A percentile compares a stretch with the other conserved stretches of the same genome.
Conservation (phyloP, 2,329 filamentous ascomycete genomes). For the Colletotrichum camelliae region DNA sequence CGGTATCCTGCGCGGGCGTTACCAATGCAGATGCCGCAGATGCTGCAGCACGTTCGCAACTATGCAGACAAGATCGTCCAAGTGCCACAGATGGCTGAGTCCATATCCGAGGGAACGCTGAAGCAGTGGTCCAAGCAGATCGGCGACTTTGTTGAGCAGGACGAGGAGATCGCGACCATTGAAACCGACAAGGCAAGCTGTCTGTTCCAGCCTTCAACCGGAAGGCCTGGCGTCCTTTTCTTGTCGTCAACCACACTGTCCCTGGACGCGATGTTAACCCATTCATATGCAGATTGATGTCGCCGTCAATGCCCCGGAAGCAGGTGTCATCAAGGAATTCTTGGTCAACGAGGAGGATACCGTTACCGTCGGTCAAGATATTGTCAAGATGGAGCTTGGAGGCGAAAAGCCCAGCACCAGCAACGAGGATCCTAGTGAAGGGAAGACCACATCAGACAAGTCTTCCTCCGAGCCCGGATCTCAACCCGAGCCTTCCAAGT, state of each 20-base stretch:
- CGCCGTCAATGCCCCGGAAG: slow-evolving; percentile 89
- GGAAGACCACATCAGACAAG: slow-evolving; percentile 8
- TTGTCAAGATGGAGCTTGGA: slow-evolving; percentile 85
- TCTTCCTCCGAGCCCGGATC: slow-evolving; percentile 15
- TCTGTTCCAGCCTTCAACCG: background rate
- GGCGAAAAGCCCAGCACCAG: slow-evolving; percentile 37
- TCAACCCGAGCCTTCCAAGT: slow-evolving; percentile 31
- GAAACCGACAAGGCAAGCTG: slow-evolving; percentile 91
- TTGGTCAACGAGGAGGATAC: slow-evolving; percentile 94
- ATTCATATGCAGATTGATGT: slow-evolving; percentile 82
- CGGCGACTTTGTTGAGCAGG: slow-evolving; percentile 91
- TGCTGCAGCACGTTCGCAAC: slow-evolving; percentile 62
- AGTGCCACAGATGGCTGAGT: slow-evolving; percentile 98
- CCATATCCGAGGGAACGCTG: slow-evolving; percentile 94
- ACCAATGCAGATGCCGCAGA: slow-evolving; percentile 48
- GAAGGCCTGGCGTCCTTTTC: background rate
- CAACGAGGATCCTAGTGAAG: background rate
- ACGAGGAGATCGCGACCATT: slow-evolving; percentile 98
- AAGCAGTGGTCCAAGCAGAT: slow-evolving; percentile 94
- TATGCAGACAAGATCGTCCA: slow-evolving; percentile 88
- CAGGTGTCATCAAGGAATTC: slow-evolving; percentile 90
- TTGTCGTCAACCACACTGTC: background rate
- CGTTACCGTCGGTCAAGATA: slow-evolving; percentile 90
- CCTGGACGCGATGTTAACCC: background rate
- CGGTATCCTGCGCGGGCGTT: slow-evolving; percentile 36